Percentiles rank a stretch among this genome's conserved stretches.
Evolutionary conservation across 192 early-diverging fungal genomes (phyloP).

Genomic region (Oehlia diaphana): DNA sequence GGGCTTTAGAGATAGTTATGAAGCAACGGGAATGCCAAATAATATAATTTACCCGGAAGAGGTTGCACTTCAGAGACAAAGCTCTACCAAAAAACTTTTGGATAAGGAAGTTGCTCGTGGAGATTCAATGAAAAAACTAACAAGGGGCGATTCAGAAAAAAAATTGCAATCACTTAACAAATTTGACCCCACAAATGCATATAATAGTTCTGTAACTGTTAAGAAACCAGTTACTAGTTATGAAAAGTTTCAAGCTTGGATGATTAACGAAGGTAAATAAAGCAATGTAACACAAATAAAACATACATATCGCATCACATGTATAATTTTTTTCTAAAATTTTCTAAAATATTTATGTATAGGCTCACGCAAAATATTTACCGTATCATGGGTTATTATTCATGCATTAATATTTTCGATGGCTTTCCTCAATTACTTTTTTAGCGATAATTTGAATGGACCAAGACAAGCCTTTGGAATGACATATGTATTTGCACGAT

Average conservation of each 20-base stretch:
- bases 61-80: conserved; percentile 5
- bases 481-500: conserved; percentile 59
- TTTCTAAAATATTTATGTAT: neutral
- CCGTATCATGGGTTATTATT: conserved; percentile 55
- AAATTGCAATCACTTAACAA: neutral
- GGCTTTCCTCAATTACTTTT: conserved; percentile 62
- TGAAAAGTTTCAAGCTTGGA: conserved; percentile 47
- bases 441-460: conserved; percentile 53
- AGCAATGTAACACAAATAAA: neutral
- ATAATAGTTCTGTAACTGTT: neutral
- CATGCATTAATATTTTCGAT: conserved; percentile 59
- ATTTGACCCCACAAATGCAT: neutral
- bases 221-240: neutral
- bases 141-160: conserved; percentile 7
- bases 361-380: conserved; percentile 46
- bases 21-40: neutral
- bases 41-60: neutral
- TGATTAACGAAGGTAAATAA: conserved; percentile 48
- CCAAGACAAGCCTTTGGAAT: conserved; percentile 52
- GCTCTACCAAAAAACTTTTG: neutral
- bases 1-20: neutral
- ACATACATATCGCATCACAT: neutral
- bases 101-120: neutral
- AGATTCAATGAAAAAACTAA: conserved; percentile 6
- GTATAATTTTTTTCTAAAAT: neutral